Conservation (phyloP, 495 filamentous ascomycete species). For the Penicillium arizonense region DNA sequence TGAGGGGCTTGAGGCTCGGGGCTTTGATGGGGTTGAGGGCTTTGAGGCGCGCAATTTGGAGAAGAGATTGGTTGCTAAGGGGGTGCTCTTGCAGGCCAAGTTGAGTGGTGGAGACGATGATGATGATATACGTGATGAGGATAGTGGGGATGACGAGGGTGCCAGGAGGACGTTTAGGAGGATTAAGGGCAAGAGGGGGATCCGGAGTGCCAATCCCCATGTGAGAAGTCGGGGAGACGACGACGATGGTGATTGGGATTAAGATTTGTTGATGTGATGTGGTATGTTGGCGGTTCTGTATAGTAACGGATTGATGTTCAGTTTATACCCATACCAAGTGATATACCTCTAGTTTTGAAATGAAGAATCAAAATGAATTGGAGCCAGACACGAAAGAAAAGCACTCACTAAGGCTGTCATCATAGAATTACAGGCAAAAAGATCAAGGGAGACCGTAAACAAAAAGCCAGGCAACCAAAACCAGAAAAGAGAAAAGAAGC, state of each 20-base stretch:
- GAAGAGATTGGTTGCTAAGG: constrained; percentile 55
- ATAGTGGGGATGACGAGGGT: constrained; percentile 30
- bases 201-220: constrained; percentile 39
- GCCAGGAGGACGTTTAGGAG: constrained; percentile 23
- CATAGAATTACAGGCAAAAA: constrained; percentile 40
- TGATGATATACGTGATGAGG: constrained; percentile 28
- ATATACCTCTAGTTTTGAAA: background rate
- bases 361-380: constrained; percentile 6
- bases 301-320: constrained; percentile 5
- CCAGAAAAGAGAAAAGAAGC: constrained; percentile 4
- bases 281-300: background rate
- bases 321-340: constrained; percentile 1
- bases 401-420: constrained; percentile 38
- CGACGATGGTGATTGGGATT: constrained; percentile 69
- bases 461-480: constrained; percentile 19
- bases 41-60: constrained; percentile 67
- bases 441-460: constrained; percentile 16
- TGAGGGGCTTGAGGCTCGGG: constrained; percentile 61
- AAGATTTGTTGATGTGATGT: constrained; percentile 19
- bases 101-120: constrained; percentile 41
- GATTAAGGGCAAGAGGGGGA: constrained; percentile 52
- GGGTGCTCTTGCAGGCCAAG: constrained; percentile 58
- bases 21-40: constrained; percentile 53
- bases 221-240: constrained; percentile 37
- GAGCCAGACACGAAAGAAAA: constrained; percentile 16